Evolutionary conservation across 1,284 basidiomycete genomes (phyloP), one percentile per base, ranked within the genome.

Genomic region (Mycena sp.): DNA sequence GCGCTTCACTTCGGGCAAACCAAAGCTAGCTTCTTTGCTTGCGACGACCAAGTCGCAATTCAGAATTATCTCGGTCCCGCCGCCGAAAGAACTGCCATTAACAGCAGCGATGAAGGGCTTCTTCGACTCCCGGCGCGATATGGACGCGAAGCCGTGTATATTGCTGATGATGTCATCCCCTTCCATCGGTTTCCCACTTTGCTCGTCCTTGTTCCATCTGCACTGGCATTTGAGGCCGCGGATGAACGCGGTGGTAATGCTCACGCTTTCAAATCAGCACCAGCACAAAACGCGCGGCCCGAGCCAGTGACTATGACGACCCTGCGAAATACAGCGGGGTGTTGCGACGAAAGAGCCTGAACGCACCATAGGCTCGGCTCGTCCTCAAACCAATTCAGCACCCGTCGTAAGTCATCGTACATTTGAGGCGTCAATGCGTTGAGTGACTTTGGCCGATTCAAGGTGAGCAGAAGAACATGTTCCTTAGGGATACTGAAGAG

Each of bases 21-120:
- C 91, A 64, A 96, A 90, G 60, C 84, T 86, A 6, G 91, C 89
- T 12, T 88, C 83, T 45, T 88, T 81, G 58, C 82, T 85, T 2
- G 93, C 90, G n/a, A 96, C 78, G 30, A 95, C 91, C 26, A 95
- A 74, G 73, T 96, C 94, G 68, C 92, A 94, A 67, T 95, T 95
- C 10, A 95, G 73, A 0, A 93, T 68, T 52, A 94, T 85, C 73
- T 96, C 94, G 43, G 87, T 82, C 1, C 93, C 94, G 5, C 94
- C 94, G 14, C 94, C 94, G 67, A 90, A 90, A 3, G 91, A 88
- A 29, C 88, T 83, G 14, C 94, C 94, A 68, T 91, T 88, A 1
- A 95, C 90, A 3, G 94, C 93, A 19, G 92, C 92, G 53, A 96
- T 91, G 65, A 94, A 86, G 9, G 93, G 92, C 73, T 96, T 95